phyloP scores from a whole-genome alignment of 2,329 filamentous ascomycete genomes.

The Colletotrichum shisoi region DNA sequence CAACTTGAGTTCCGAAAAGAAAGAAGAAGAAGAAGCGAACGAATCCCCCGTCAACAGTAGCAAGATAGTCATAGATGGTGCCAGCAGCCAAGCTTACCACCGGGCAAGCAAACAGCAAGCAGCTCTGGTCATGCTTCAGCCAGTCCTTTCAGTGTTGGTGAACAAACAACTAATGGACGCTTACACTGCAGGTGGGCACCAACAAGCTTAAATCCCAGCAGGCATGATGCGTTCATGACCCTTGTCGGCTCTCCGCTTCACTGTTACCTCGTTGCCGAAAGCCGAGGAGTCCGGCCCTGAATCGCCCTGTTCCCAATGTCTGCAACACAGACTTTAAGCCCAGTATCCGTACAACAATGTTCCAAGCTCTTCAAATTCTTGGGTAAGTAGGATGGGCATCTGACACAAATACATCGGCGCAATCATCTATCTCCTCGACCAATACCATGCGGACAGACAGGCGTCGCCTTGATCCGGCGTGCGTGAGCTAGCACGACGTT shows the following conservation, averaged over 20 bases:
- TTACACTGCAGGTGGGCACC: not conserved
- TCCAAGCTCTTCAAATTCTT: no score
- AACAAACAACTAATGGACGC: not conserved
- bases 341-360: no score
- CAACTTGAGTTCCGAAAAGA: not conserved
- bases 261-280: not conserved
- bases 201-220: constrained; percentile 1
- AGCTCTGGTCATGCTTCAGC: not conserved
- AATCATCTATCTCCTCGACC: no score
- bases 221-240: not conserved
- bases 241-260: constrained; percentile 2
- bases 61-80: no score
- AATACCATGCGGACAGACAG: no score
- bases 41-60: not conserved
- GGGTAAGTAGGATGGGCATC: no score
- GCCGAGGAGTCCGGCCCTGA: not conserved
- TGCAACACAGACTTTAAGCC: not conserved
- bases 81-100: no score
- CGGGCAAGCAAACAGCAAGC: not conserved
- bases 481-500: not conserved
- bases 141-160: not conserved
- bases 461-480: no score
- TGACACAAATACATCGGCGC: no score
- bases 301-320: not conserved
- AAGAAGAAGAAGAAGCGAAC: no score